Conservation (phyloP, 441 rosid genomes). For the Kokia cookei region DNA sequence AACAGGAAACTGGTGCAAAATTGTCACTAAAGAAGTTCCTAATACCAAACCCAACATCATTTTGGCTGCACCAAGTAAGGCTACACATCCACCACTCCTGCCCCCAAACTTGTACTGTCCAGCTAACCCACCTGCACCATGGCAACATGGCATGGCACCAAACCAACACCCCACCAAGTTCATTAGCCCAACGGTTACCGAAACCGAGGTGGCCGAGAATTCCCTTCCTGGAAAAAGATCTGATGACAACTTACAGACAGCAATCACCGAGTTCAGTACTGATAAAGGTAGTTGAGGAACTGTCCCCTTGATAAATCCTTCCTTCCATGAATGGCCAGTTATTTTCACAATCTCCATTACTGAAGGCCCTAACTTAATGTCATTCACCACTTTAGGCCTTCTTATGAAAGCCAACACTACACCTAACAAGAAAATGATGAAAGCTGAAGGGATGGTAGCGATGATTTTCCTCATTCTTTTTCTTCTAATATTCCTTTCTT, state of each 20-base stretch:
- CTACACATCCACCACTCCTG: constrained; percentile 75
- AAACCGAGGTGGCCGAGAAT: constrained; percentile 55
- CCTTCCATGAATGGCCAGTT: constrained; percentile 55
- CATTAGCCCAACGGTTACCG: constrained; percentile 66
- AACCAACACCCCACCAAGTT: constrained; percentile 85
- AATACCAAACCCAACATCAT: constrained; percentile 56
- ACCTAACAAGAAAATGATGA: constrained; percentile 57
- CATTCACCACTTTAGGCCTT: constrained; percentile 36
- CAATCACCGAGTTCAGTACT: constrained; percentile 70
- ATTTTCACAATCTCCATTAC: constrained; percentile 38
- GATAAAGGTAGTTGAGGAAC: constrained; percentile 76
- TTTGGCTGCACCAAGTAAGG: constrained; percentile 53
- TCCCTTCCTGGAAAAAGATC: constrained; percentile 71
- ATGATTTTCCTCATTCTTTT: constrained; percentile 31
- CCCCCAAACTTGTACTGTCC: constrained; percentile 94
- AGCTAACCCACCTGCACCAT: constrained; percentile 74
- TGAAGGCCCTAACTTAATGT: constrained; percentile 61
- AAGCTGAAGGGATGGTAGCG: constrained; percentile 60
- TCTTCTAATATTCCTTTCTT: constrained; percentile 15
- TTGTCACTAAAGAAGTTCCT: constrained; percentile 59
- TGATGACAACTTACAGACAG: constrained; percentile 58
- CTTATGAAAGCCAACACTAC: constrained; percentile 55
- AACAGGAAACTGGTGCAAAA: constrained; percentile 24
- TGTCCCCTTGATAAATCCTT: constrained; percentile 69
- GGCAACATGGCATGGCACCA: constrained; percentile 88